A percentile compares a stretch with the other conserved stretches of the same genome.
Evolutionary conservation across 2,329 filamentous ascomycete genomes (phyloP).

Genomic region (Colletotrichum gloeosporioides): DNA sequence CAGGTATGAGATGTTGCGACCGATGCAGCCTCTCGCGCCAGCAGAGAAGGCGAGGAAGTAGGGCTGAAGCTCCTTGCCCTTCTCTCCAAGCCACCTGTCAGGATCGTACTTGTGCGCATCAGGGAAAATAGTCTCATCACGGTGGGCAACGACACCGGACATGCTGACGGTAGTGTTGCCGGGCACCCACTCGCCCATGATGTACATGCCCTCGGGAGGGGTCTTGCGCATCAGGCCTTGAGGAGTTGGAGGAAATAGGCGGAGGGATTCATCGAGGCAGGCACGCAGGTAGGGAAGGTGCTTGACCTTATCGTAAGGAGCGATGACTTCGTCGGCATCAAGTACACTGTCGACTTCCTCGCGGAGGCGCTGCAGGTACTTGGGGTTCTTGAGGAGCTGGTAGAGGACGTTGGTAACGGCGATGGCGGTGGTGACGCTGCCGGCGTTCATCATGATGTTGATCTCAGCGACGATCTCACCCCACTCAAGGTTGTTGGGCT

Average conservation of each 20-base stretch:
- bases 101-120: conserved; percentile 29
- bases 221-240: conserved; percentile 49
- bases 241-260: conserved; percentile 48
- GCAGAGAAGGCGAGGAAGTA: conserved; percentile 43
- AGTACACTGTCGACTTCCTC: conserved; percentile 52
- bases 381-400: conserved; percentile 54
- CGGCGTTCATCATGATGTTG: conserved; percentile 57
- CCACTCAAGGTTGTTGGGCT: conserved; percentile 52
- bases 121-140: conserved; percentile 4
- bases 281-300: conserved; percentile 57
- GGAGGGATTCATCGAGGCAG: conserved; percentile 55
- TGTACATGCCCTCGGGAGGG: conserved; percentile 45
- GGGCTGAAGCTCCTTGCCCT: conserved; percentile 41
- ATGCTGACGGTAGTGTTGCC: conserved; percentile 49
- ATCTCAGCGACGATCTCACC: conserved; percentile 64
- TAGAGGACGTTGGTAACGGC: conserved; percentile 59
- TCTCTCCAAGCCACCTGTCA: conserved; percentile 42
- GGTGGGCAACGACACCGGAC: conserved; percentile 32
- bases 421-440: conserved; percentile 52
- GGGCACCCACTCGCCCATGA: conserved; percentile 50
- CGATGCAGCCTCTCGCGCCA: conserved; percentile 27
- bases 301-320: conserved; percentile 54
- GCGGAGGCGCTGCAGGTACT: conserved; percentile 40
- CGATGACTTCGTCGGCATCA: conserved; percentile 46
- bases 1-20: conserved; percentile 42